Percentiles rank a stretch among this genome's conserved stretches.
Conservation (phyloP, 108 stramenopile species). For the Fragilariopsis cylindrus region DNA sequence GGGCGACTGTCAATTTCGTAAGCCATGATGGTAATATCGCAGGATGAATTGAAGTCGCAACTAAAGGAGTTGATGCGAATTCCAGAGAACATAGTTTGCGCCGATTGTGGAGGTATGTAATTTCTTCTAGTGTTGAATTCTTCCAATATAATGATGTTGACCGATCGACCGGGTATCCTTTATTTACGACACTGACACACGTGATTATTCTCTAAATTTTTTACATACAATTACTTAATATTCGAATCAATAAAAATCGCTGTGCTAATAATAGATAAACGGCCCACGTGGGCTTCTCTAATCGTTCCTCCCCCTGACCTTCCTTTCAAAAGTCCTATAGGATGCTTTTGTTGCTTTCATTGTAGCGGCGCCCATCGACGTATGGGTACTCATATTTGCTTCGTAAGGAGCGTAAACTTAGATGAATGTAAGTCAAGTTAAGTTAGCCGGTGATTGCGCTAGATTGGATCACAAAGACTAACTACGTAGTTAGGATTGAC, state of each 20-base stretch:
- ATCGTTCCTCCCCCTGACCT: constrained; percentile 65
- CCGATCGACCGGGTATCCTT: no score
- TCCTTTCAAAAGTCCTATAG: constrained; percentile 21
- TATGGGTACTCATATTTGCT: constrained; percentile 92
- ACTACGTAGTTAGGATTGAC: no score
- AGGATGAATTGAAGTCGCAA: constrained; percentile 28
- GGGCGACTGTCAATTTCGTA: background rate
- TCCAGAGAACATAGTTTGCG: constrained; percentile 75
- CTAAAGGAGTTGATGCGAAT: constrained; percentile 57
- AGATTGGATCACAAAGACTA: no score
- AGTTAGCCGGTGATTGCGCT: background rate
- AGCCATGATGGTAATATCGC: constrained; percentile 25
- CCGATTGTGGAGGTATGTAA: constrained; percentile 57
- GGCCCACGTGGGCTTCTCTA: constrained; percentile 90
- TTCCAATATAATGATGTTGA: no score
- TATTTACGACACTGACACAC: no score
- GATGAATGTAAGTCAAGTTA: constrained; percentile 58
- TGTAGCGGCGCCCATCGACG: constrained; percentile 92
- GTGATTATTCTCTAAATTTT: no score
- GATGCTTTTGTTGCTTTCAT: constrained; percentile 89
- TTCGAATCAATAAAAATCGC: no score
- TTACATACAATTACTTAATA: no score
- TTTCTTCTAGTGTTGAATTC: no score
- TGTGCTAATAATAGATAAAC: constrained; percentile 38
- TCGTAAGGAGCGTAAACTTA: constrained; percentile 84